Evolutionary conservation across 352 stramenopile species (phyloP), one percentile per base, ranked within the genome.

Genomic region (Globisporangium recalcitrans): DNA sequence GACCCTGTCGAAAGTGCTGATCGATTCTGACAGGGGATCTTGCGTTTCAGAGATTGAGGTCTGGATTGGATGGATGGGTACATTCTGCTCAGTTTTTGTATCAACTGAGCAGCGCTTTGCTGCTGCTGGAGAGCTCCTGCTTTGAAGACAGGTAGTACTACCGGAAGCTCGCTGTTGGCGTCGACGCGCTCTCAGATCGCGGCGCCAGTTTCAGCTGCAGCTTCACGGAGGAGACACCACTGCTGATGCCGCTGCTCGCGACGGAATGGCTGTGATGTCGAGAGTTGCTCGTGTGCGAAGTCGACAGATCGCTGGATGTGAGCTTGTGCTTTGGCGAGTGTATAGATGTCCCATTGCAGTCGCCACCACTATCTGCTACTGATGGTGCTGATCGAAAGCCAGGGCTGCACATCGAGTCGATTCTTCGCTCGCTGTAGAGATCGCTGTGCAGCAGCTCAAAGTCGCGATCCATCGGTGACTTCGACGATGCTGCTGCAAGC

Each of bases 81-180:
- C 44, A 56, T 4, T 27, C n/a, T 22, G 26, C 8, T 52, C 16
- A 16, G 44, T 44, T 46, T 14, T n/a, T n/a, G n/a, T n/a, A 44
- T 44, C n/a, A 44, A 29, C 29, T 44, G 19, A 21, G 38, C 44
- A 29, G 29, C 51, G 29, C 11, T n/a, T 8, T 21, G 24, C n/a
- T 9, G 21, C 34, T 48, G 24, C 21, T 67, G 16, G 34, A 44
- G 52, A 46, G 55, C 60, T 63, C 26, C 54, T 62, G 24, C 19
- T 22, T 46, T 58, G 65, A 60, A 49, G 70, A 64, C 29, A 80
- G 63, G 52, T 80, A 80, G 55, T 80, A 80, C 40, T 70, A 60
- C 24, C 70, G 70, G 47, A 80, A 80, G 48, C 56, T 74, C 47
- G 34, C 54, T 26, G 48, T 67, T 42, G 63, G 64, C 14, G 58